Percentiles rank a stretch among this genome's conserved stretches.
Evolutionary conservation across 1,284 basidiomycete genomes (phyloP).

Genomic region (Ceraceosorus guamensis): DNA sequence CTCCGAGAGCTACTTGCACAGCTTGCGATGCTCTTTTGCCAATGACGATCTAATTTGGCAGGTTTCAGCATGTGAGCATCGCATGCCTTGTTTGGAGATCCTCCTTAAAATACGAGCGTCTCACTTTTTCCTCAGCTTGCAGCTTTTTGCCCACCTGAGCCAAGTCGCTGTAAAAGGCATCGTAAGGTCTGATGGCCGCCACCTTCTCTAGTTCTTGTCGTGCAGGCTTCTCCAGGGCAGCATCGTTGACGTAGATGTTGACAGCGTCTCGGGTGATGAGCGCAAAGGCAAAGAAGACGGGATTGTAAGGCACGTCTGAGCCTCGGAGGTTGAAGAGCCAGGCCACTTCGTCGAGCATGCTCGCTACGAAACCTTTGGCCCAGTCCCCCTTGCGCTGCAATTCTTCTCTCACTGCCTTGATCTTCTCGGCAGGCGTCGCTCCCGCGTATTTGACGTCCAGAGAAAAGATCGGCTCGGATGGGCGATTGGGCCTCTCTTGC

Average conservation of each 20-base stretch:
- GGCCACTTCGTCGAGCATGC: constrained; percentile 46
- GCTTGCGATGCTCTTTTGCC: constrained; percentile 42
- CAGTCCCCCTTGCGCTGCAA: constrained; percentile 14
- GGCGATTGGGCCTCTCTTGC: constrained; percentile 61
- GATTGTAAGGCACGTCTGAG: constrained; percentile 81
- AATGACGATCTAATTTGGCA: constrained; percentile 22
- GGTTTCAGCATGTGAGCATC: neutral
- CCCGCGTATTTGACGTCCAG: constrained; percentile 66
- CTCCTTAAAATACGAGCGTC: neutral
- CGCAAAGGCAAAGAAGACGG: constrained; percentile 89
- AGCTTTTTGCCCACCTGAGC: constrained; percentile 20
- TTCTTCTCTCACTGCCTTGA: constrained; percentile 34
- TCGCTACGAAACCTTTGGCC: constrained; percentile 38
- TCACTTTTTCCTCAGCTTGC: constrained; percentile 16
- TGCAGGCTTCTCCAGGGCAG: constrained; percentile 59
- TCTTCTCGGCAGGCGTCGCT: constrained; percentile 32
- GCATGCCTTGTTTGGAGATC: neutral
- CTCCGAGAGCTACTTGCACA: constrained; percentile 44
- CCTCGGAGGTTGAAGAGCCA: constrained; percentile 91
- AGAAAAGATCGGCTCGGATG: constrained; percentile 64
- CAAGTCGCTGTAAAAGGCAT: constrained; percentile 39
- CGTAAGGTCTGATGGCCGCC: constrained; percentile 68
- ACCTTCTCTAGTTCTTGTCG: constrained; percentile 61
- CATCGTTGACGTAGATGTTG: constrained; percentile 63
- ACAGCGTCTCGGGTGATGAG: constrained; percentile 62